Evolutionary conservation across 129 eudicot species (phyloP).

Genomic region (Cynara cardunculus): DNA sequence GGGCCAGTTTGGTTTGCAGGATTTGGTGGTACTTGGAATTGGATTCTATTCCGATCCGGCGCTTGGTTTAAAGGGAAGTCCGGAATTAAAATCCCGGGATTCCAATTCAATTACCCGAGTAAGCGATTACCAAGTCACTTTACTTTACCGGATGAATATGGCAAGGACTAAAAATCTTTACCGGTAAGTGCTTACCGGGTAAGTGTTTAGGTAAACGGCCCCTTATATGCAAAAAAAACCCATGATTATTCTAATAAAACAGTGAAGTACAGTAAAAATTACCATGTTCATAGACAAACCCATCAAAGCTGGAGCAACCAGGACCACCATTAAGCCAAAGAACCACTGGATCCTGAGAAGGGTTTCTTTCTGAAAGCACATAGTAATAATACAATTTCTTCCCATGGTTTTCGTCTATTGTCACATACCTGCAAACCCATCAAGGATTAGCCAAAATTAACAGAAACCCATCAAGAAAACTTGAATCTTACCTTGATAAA

Average conservation of each 20-base stretch:
- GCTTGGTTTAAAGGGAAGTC: too few species aligned
- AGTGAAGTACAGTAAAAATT: conserved; percentile 8
- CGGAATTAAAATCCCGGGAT: too few species aligned
- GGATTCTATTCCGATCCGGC: too few species aligned
- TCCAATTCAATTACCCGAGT: too few species aligned
- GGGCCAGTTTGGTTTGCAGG: too few species aligned
- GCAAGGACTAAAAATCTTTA: too few species aligned
- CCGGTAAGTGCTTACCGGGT: too few species aligned
- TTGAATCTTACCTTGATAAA: neutral
- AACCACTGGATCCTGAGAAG: conserved; percentile 78
- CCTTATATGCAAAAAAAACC: neutral
- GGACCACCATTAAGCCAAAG: conserved; percentile 98
- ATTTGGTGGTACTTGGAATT: too few species aligned
- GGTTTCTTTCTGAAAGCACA: conserved; percentile 72
- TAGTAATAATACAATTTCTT: conserved; percentile 71
- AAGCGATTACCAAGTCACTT: too few species aligned
- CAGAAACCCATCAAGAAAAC: conserved; percentile 18
- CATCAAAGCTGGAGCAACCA: conserved; percentile 95
- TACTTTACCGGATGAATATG: neutral
- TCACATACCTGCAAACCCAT: conserved; percentile 56
- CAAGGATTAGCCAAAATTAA: neutral
- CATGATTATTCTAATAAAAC: neutral
- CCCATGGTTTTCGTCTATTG: conserved; percentile 56
- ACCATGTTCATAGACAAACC: conserved; percentile 90
- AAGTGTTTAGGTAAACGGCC: too few species aligned